Conservation (phyloP, 2,329 filamentous ascomycete species). For the Biscogniauxia marginata region DNA sequence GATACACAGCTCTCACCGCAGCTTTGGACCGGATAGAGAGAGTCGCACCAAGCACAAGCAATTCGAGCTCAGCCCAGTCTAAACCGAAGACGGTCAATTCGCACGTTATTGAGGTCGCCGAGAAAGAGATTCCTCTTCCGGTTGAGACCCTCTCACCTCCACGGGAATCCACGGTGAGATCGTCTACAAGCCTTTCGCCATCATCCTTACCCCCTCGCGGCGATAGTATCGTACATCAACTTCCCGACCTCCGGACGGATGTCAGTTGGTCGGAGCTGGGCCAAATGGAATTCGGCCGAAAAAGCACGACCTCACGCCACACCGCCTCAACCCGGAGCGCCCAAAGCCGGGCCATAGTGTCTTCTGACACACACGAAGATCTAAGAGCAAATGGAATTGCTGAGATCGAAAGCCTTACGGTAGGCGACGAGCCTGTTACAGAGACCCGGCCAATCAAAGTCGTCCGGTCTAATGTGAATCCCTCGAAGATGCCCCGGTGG, state of each 20-base stretch:
- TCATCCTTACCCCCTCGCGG: constrained; percentile 8
- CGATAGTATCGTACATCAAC: constrained; percentile 9
- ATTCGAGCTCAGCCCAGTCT: constrained; percentile 28
- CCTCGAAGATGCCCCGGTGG: constrained; percentile 51
- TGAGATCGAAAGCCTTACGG: constrained; percentile 24
- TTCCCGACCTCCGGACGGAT: constrained; percentile 10
- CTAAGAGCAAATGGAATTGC: constrained; percentile 18
- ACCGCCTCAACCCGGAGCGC: constrained; percentile 14
- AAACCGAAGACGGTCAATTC: neutral
- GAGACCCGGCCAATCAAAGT: constrained; percentile 38
- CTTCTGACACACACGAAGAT: constrained; percentile 15
- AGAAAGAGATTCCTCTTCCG: neutral
- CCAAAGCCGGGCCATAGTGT: constrained; percentile 9
- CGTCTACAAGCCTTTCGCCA: constrained; percentile 6
- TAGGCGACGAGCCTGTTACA: constrained; percentile 33
- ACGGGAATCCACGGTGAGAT: constrained; percentile 4
- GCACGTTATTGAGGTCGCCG: neutral
- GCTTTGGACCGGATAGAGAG: constrained; percentile 55
- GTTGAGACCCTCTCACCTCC: neutral
- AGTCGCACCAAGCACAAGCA: constrained; percentile 25
- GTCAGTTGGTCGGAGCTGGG: constrained; percentile 9
- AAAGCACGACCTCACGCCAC: constrained; percentile 9
- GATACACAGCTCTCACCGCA: constrained; percentile 65
- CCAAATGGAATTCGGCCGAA: constrained; percentile 2
- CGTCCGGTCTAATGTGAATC: constrained; percentile 50